phyloP scores from a whole-genome alignment of 768 basidiomycete species.

The Termitomyces sp. region DNA sequence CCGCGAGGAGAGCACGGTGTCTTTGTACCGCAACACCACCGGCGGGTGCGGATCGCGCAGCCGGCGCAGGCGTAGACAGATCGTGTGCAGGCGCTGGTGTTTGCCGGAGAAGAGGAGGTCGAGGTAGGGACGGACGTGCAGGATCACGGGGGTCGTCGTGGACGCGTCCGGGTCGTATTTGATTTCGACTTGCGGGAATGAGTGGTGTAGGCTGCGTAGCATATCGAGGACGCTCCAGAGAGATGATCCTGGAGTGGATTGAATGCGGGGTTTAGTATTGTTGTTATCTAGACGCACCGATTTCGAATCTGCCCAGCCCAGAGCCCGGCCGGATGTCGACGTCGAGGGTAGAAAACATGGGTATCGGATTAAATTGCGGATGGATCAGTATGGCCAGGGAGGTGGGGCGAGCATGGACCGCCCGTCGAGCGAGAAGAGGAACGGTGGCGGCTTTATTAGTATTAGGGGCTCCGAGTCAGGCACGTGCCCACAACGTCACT shows the following conservation, averaged over 20 bases:
- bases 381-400: background rate
- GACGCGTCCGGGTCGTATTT: conserved; percentile 76
- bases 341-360: conserved; percentile 66
- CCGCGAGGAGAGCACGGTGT: conserved; percentile 52
- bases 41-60: conserved; percentile 65
- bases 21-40: conserved; percentile 63
- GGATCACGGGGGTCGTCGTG: conserved; percentile 64
- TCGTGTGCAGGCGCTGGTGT: conserved; percentile 75
- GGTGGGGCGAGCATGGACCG: background rate
- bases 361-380: background rate
- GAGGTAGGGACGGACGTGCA: conserved; percentile 76
- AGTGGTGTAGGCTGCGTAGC: conserved; percentile 57
- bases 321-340: conserved; percentile 71
- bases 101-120: conserved; percentile 82
- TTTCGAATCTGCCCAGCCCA: conserved; percentile 74
- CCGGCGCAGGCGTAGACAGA: conserved; percentile 62
- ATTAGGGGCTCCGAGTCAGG: conserved; percentile 14
- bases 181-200: conserved; percentile 77
- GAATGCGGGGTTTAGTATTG: no score
- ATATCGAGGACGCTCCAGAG: conserved; percentile 73
- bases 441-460: conserved; percentile 8
- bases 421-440: background rate
- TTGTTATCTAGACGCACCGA: conserved; percentile 54
- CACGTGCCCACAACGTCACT: conserved; percentile 1
- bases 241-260: conserved; percentile 49